These are phyloP conservation scores for Candida sp. DNA, from an alignment of 1,139 yeast species.

Conservation along the genomic window DNA sequence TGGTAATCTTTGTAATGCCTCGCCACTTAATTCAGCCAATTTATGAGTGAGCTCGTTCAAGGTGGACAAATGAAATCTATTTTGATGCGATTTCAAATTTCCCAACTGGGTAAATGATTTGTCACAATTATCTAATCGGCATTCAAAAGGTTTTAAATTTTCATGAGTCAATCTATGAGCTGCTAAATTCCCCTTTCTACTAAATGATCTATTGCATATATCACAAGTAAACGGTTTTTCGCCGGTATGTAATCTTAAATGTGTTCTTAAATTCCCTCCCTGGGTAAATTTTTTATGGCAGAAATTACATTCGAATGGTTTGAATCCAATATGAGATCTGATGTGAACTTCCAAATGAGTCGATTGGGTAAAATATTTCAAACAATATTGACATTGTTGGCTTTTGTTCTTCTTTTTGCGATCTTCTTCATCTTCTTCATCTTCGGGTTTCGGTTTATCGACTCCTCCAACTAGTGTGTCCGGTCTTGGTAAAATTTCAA, in stretches of 20 bases:
- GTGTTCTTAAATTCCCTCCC: slow-evolving; percentile 89
- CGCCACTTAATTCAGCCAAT: slow-evolving; percentile 53
- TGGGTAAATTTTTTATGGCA: slow-evolving; percentile 87
- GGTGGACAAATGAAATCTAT: slow-evolving; percentile 76
- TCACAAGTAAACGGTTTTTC: slow-evolving; percentile 84
- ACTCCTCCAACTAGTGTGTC: slow-evolving; percentile 80
- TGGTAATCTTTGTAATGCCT: slow-evolving; percentile 49
- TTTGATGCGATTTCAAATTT: slow-evolving; percentile 90
- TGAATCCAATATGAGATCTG: slow-evolving; percentile 72
- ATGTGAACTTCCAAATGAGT: slow-evolving; percentile 80
- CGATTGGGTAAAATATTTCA: slow-evolving; percentile 66
- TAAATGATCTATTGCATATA: slow-evolving; percentile 68
- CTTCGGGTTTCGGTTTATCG: slow-evolving; percentile 53
- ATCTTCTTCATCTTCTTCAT: slow-evolving; percentile 17
- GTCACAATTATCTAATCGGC: slow-evolving; percentile 78
- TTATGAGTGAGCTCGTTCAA: slow-evolving; percentile 61
- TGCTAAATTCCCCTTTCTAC: slow-evolving; percentile 86
- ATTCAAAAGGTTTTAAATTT: slow-evolving; percentile 72
- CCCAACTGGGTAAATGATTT: slow-evolving; percentile 91
- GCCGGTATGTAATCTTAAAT: slow-evolving; percentile 85
- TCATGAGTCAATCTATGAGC: slow-evolving; percentile 84
- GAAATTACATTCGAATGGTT: slow-evolving; percentile 75
- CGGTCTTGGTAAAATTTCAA: slow-evolving; percentile 51
- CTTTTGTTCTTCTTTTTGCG: slow-evolving; percentile 35
- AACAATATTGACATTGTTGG: slow-evolving; percentile 70